Percentiles rank a stretch among this genome's conserved stretches.
Evolutionary conservation across 495 filamentous ascomycete species (phyloP).

Genomic region (Sordaria brevicollis): DNA sequence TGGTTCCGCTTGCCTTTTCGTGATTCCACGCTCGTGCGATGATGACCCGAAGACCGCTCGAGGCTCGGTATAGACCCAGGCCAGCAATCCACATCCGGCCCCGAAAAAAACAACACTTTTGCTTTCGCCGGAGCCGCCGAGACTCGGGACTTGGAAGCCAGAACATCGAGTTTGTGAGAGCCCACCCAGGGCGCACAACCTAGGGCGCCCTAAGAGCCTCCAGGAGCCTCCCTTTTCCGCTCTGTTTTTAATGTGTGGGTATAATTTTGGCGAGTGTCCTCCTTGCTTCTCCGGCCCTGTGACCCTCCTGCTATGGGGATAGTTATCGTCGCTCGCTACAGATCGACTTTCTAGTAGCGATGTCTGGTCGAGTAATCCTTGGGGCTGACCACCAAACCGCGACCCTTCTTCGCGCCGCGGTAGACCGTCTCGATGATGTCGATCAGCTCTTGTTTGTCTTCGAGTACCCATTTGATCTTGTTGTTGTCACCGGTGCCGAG

Average conservation of each 20-base stretch:
- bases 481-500: conserved; percentile 98
- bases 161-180: no score
- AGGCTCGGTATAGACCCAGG: background rate
- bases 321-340: background rate
- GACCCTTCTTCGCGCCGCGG: conserved; percentile 91
- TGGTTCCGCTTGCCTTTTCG: background rate
- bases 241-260: no score
- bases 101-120: background rate
- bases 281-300: background rate
- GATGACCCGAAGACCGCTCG: background rate
- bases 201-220: background rate
- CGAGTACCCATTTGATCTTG: conserved; percentile 86
- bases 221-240: background rate
- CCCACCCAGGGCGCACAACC: background rate
- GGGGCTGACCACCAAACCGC: conserved; percentile 90
- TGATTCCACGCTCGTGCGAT: background rate
- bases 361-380: conserved; percentile 89
- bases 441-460: conserved; percentile 98
- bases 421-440: conserved; percentile 99
- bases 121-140: background rate
- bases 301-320: background rate
- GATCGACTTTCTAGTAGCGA: conserved; percentile 47
- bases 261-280: background rate
- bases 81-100: background rate
- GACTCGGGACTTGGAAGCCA: background rate